Base-by-base conservation (phyloP, 2,329 filamentous ascomycete genomes). In the Monosporascus ibericus region DNA sequence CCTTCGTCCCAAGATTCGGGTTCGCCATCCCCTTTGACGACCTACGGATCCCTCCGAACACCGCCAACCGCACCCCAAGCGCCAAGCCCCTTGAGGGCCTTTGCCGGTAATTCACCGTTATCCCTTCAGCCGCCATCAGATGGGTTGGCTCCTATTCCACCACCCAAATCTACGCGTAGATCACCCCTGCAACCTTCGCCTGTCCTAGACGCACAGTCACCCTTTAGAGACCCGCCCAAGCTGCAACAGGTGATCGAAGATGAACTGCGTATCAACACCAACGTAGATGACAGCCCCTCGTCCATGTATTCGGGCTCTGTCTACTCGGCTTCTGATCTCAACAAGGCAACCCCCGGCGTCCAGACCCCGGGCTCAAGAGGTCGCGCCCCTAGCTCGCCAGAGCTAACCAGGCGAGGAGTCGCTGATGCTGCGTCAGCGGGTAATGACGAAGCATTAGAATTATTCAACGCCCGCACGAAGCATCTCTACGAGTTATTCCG, bases 401-500 rank as follows among this genome's bases (percentile, higher is more conserved):
- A 67, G n/a, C 64, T 61, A 49, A 46, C 56, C 9, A 58, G 53
- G 20, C 60, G 64, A 36, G 71, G 68, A 49, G 55, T 76, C 34
- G 70, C 70, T 6, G 77, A 80, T 49, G 69, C 66, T 6, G 58
- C 60, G 11, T 60, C 65, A 51, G 70, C 77, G 5, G 72, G 79
- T n/a, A 74, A 75, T 3, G 84, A 88, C 48, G 82, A 85, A 51
- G 86, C 90, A 0, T 76, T 92, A 48, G 71, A 78, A 7, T 80
- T 85, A 14, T 95, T 96, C 65, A 80, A 83, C 3, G 67, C 73
- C 6, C 85, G 90, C 25, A 87, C 88, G 3, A 81, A 79, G 20
- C 88, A 92, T 64, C 80, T 94, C 60, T 85, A 82, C 55, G 84
- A 87, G 58, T 76, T 94, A 3, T 95, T 95, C 65, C 78, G 84